phyloP scores from a whole-genome alignment of 129 eudicot species.

The Deinandra increscens region DNA sequence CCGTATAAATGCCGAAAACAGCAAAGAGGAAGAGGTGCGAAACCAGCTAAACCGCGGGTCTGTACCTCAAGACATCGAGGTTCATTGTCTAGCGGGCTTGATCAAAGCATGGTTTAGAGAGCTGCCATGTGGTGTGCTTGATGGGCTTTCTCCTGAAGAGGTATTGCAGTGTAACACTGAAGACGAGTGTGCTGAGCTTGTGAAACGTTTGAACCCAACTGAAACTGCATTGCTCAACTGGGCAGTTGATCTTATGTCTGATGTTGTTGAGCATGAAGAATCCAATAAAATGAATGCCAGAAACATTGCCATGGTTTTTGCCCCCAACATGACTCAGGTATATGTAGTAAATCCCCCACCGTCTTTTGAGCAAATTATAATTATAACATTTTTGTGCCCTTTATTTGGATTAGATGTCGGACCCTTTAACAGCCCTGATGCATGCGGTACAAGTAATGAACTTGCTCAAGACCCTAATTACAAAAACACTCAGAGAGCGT shows the following conservation, averaged over 20 bases:
- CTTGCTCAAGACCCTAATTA: constrained; percentile 64
- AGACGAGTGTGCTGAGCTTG: constrained; percentile 54
- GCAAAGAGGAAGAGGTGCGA: constrained; percentile 73
- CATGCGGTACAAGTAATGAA: constrained; percentile 93
- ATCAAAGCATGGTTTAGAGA: constrained; percentile 92
- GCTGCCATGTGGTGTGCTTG: constrained; percentile 80
- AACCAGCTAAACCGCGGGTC: constrained; percentile 80
- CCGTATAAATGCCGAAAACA: constrained; percentile 83
- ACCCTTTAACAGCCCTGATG: constrained; percentile 91
- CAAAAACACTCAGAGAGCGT: constrained; percentile 57
- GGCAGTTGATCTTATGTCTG: constrained; percentile 92
- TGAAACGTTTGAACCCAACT: constrained; percentile 68
- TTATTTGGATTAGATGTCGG: constrained; percentile 60
- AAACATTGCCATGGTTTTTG: constrained; percentile 85
- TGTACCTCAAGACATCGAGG: constrained; percentile 80
- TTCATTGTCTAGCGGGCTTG: constrained; percentile 77
- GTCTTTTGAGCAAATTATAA: too few relatives aligned
- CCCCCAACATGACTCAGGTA: constrained; percentile 96
- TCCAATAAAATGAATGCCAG: constrained; percentile 88
- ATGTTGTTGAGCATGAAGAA: constrained; percentile 77
- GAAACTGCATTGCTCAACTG: constrained; percentile 74
- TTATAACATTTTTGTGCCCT: too few relatives aligned
- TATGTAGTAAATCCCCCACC: too few relatives aligned
- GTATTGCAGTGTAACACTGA: constrained; percentile 69
- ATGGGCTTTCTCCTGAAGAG: constrained; percentile 84